Evolutionary conservation across 257 asterid species (phyloP).

Genomic region (Knoxia roxburghii): DNA sequence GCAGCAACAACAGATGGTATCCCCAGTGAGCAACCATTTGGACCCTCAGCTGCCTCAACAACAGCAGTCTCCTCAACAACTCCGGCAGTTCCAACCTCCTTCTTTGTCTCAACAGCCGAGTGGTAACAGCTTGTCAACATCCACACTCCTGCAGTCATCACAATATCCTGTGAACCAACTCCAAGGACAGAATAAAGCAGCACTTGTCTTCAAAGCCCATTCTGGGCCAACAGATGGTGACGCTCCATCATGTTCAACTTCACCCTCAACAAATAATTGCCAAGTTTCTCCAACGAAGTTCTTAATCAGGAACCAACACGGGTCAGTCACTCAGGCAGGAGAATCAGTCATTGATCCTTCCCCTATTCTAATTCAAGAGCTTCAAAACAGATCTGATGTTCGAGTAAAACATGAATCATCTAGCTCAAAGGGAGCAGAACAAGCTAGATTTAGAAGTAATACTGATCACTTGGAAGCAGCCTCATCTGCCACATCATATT

Average conservation of each 20-base stretch:
- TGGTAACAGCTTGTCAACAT: constrained; percentile 44
- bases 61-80: constrained; percentile 48
- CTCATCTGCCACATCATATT: constrained; percentile 78
- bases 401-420: constrained; percentile 50
- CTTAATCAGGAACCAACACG: constrained; percentile 50
- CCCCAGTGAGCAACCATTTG: constrained; percentile 38
- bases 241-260: constrained; percentile 62
- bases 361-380: constrained; percentile 48
- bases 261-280: constrained; percentile 63
- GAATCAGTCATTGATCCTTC: constrained; percentile 47
- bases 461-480: constrained; percentile 72
- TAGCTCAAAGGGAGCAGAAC: constrained; percentile 50
- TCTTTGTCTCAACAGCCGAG: constrained; percentile 35
- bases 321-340: constrained; percentile 35
- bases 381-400: constrained; percentile 39
- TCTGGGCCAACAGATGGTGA: constrained; percentile 66
- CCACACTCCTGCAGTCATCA: constrained; percentile 50
- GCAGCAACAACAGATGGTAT: constrained; percentile 53
- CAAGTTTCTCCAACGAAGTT: constrained; percentile 49
- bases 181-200: constrained; percentile 55
- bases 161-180: constrained; percentile 57
- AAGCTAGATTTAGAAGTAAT: constrained; percentile 44
- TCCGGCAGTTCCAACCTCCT: constrained; percentile 43
- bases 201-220: constrained; percentile 29
- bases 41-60: constrained; percentile 54